Percentiles rank a stretch among this genome's conserved stretches.
These are phyloP conservation scores for Chlorella ohadii DNA, from an alignment of 139 green algal genomes.

Conservation along the genomic window DNA sequence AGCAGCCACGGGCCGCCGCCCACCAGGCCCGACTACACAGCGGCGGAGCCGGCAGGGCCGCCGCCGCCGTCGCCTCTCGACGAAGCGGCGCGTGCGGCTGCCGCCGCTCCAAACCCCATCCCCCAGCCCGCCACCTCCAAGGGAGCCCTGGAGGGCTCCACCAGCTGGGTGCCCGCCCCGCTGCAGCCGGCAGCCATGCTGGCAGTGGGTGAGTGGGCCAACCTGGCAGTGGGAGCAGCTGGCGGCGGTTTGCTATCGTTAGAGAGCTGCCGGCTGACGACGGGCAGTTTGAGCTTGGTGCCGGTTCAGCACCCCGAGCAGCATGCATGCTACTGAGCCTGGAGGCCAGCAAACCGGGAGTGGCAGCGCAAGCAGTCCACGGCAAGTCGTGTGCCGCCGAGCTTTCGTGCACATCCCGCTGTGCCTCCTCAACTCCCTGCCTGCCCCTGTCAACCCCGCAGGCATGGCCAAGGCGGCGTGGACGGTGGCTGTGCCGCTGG, in stretches of 20 bases:
- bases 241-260: too few relatives aligned
- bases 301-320: too few relatives aligned
- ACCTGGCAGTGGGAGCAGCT: too few relatives aligned
- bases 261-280: too few relatives aligned
- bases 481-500: not conserved
- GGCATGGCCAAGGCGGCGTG: constrained; percentile 11
- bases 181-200: not conserved
- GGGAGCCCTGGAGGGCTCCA: not conserved
- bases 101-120: not conserved
- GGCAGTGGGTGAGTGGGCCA: not conserved
- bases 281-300: too few relatives aligned
- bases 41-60: not conserved
- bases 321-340: too few relatives aligned
- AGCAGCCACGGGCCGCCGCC: not conserved
- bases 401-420: too few relatives aligned
- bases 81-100: not conserved
- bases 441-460: not conserved
- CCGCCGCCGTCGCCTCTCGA: not conserved
- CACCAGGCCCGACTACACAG: not conserved
- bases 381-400: too few relatives aligned
- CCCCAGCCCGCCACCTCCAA: not conserved
- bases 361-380: too few relatives aligned
- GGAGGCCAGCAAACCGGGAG: too few relatives aligned
- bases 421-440: not conserved
- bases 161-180: not conserved